Conservation (phyloP, 1,139 yeast genomes). For the Magnusiomyces tetraspermus region DNA sequence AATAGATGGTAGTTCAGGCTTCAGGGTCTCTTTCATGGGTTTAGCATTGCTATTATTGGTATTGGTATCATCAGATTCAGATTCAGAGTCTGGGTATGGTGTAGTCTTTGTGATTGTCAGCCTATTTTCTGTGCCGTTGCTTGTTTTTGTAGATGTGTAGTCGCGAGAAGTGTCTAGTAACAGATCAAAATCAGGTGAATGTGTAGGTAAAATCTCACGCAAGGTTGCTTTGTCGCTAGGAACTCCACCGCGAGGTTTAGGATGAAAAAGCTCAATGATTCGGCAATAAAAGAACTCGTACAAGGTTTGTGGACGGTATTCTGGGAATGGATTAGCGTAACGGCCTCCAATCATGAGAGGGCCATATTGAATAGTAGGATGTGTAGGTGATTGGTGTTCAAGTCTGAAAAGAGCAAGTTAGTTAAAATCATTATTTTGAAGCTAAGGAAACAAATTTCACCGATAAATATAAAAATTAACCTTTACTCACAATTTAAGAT, state of each 20-base stretch:
- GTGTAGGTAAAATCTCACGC: conserved; percentile 45
- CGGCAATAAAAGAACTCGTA: conserved; percentile 75
- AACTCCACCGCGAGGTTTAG: conserved; percentile 57
- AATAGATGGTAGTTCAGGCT: conserved; percentile 24
- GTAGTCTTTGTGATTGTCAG: not conserved
- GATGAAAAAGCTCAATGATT: conserved; percentile 57
- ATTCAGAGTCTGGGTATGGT: not conserved
- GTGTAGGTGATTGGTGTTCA: conserved; percentile 31
- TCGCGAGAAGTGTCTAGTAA: conserved; percentile 26
- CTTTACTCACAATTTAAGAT: conserved; percentile 14
- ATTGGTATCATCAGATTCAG: not conserved
- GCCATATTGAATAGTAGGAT: conserved; percentile 30
- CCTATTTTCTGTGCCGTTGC: conserved; percentile 8
- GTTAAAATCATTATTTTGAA: too few species aligned
- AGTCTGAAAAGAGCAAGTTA: conserved; percentile 21
- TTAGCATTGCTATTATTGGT: not conserved
- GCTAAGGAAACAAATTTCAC: not conserved
- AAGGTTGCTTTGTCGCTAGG: conserved; percentile 40
- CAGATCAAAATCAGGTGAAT: conserved; percentile 48
- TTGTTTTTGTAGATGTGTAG: conserved; percentile 6
- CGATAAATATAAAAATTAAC: not conserved
- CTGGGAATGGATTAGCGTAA: conserved; percentile 85
- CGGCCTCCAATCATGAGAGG: conserved; percentile 61
- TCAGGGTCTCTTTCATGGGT: conserved; percentile 6
- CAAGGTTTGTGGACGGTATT: conserved; percentile 80